Evolutionary conservation across 352 stramenopile genomes (phyloP), one percentile per base, ranked within the genome.

Genomic region (Globisporangium heterothallicum): DNA sequence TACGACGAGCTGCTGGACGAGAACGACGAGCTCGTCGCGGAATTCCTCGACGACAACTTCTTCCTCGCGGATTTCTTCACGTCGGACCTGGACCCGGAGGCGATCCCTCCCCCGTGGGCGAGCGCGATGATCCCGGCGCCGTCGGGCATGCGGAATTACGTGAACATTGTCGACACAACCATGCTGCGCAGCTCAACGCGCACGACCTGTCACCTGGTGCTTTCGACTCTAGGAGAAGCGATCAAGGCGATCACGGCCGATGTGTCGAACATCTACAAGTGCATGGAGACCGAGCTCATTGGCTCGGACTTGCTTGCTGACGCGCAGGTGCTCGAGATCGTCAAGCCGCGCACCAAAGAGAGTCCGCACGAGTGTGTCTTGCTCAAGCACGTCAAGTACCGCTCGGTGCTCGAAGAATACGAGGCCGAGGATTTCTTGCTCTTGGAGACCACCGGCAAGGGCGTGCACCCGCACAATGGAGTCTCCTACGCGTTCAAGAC

Each of bases 341-440:
- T 92, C 24, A 65, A 80, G 16, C 66, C 68, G 38, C 64, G 81
- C 12, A 84, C 81, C 14, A 86, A 88, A 52, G 67, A 86, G 56
- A 73, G 57, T 1, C 76, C 76, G 21, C 78, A 92, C 59, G 72
- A 82, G 40, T 92, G 84, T 63, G 64, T 92, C 19, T 68, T 74
- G 2, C 66, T 89, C 58, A 92, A 92, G 62, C 78, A 88, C 53
- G 73, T 86, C 62, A 86, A 81, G 48, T 86, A 88, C 61, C 68
- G 63, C 9, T 84, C 73, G 18, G 64, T 84, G 18, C 56, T 84
- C 18, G 70, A 82, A 51, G 75, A 75, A 14, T 62, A 61, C 27
- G 64, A 78, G 19, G 72, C 69, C 18, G 78, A 88, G 45, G 78
- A 88, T 42, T 85, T 84, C 27, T 48, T 88, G 9, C 53, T 88